Evolutionary conservation across 1,284 basidiomycete genomes (phyloP).

Genomic region (Ceratobasidium sp.): DNA sequence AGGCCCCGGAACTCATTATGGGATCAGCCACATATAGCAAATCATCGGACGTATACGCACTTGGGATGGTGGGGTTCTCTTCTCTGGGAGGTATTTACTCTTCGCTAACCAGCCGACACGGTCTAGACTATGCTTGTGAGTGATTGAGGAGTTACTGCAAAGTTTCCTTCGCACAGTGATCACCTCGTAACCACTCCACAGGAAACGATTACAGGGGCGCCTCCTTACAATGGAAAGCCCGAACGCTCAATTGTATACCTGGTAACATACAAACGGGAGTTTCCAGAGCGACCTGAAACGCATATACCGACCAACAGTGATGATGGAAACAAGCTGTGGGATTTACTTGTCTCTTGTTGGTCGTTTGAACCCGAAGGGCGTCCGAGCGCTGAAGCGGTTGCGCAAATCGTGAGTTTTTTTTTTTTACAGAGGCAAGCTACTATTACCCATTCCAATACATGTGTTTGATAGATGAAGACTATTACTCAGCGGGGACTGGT

Average conservation of each 20-base stretch:
- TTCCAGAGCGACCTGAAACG: background rate
- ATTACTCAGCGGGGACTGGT: no score
- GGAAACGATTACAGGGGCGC: background rate
- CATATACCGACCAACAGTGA: background rate
- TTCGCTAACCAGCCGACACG: background rate
- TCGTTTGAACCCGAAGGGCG: background rate
- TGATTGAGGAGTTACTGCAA: background rate
- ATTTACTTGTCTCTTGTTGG: background rate
- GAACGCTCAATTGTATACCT: background rate
- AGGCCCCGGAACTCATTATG: slow-evolving; percentile 8
- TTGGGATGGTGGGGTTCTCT: slow-evolving; percentile 3
- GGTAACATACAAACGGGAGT: background rate
- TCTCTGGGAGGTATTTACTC: background rate
- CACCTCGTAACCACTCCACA: background rate
- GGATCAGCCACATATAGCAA: background rate
- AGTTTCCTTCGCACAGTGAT: background rate
- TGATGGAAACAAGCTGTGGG: background rate
- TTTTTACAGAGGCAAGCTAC: no score
- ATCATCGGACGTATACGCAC: slow-evolving; percentile 7
- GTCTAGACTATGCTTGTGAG: background rate
- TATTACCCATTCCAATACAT: no score
- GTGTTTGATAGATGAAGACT: no score
- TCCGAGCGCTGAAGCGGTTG: background rate
- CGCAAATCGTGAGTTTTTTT: no score
- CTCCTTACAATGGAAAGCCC: background rate